Base-by-base conservation (phyloP, 495 filamentous ascomycete genomes). In the Antarctomyces pellizariae region DNA sequence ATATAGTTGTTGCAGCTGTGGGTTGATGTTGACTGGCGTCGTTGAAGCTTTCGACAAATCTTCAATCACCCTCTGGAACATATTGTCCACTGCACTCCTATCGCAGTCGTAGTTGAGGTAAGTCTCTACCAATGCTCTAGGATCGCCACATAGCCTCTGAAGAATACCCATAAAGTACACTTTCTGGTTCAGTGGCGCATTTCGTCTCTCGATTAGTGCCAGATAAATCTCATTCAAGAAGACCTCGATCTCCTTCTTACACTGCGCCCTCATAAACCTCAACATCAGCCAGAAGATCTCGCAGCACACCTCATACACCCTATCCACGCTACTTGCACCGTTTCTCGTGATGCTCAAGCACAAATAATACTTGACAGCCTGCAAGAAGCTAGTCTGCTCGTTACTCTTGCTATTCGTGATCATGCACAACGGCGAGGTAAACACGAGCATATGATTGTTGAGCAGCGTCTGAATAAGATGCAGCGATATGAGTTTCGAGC, bases 51-150 rank as follows among this genome's bases (percentile, higher is more conserved):
- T 70, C 10, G 84, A 83, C 6, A 95, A 49, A 48, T 95, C 83
- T 47, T 99, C 89, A 15, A 95, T 82, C 20, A 90, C 60, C 28
- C 69, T 75, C 46, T 99, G 84, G 48, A 90, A 93, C 41, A 95
- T 92, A 39, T 99, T 95, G 47, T 99, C 89, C 36, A 93, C 58
- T 1, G 75, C 73, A 13, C 77, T 75, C 17, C 80, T 59, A 40
- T 95, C 89, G 48, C 89, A 99, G 42, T 99, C 89, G 38, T 99
- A 99, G 45, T 99, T 99, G 29, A 99, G 64, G 47, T 95, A 99
- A 9, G 86, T 71, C 50, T 99, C 89, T 3, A 99, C 89, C 33
- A 99, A 45, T 0, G 78, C 83, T 19, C 77, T 58, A 3, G 83
- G 77, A 43, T 99, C 84, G 8, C 64, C 71, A 25, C 72, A 77